A percentile compares a stretch with the other conserved stretches of the same genome.
Conservation (phyloP, 1,139 yeast genomes). For the Saccharomyces hybrid region DNA sequence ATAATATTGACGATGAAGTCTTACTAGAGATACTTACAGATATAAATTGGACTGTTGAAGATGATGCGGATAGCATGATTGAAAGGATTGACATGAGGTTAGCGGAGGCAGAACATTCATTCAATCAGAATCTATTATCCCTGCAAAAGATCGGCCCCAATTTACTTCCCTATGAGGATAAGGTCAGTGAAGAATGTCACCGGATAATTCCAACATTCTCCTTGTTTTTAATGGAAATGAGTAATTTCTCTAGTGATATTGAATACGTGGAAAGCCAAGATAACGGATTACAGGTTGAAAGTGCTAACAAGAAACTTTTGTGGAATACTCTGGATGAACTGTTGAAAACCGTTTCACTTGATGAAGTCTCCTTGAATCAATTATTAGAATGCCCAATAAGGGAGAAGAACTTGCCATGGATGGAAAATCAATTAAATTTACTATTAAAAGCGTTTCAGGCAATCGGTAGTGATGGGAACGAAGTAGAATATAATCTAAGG, state of each 20-base stretch:
- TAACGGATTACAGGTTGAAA: slow-evolving; percentile 75
- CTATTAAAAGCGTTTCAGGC: slow-evolving; percentile 60
- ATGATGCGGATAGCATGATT: slow-evolving; percentile 51
- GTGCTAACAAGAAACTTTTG: slow-evolving; percentile 69
- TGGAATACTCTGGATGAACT: slow-evolving; percentile 64
- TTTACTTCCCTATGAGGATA: slow-evolving; percentile 39
- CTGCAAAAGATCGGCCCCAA: slow-evolving; percentile 36
- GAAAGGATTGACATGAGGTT: slow-evolving; percentile 49
- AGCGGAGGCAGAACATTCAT: slow-evolving; percentile 42
- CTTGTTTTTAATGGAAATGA: slow-evolving; percentile 50
- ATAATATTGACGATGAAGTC: slow-evolving; percentile 20
- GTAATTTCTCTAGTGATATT: slow-evolving; percentile 59
- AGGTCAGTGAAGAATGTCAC: slow-evolving; percentile 52
- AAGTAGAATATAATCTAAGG: slow-evolving; percentile 44
- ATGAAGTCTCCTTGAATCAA: slow-evolving; percentile 45
- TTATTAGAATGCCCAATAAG: slow-evolving; percentile 43
- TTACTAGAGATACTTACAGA: slow-evolving; percentile 53
- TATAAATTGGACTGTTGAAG: slow-evolving; percentile 63
- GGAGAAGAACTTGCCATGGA: slow-evolving; percentile 40
- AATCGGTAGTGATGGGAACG: slow-evolving; percentile 42
- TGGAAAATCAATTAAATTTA: slow-evolving; percentile 52
- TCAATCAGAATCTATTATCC: slow-evolving; percentile 36
- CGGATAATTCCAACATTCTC: slow-evolving; percentile 50
- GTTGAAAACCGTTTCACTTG: slow-evolving; percentile 60
- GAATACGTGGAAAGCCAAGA: slow-evolving; percentile 67